A percentile compares a stretch with the other conserved stretches of the same genome.
Conservation (phyloP, 371 early-diverging fungal species). For the Encephalitozoon cuniculi region DNA sequence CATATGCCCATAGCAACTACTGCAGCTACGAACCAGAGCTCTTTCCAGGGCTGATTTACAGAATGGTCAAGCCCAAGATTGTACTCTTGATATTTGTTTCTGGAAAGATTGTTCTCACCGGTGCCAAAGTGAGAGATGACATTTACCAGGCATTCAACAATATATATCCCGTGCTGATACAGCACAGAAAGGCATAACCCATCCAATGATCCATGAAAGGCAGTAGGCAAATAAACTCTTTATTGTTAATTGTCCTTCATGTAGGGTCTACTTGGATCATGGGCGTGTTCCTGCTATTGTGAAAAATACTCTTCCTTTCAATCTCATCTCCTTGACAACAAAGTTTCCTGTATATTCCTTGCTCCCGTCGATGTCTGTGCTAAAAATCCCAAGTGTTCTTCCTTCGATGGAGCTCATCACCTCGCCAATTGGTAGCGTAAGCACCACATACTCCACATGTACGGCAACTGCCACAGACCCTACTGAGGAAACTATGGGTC, state of each 20-base stretch:
- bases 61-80: slow-evolving; percentile 99
- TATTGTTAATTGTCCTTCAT: not conserved
- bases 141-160: slow-evolving; percentile 98
- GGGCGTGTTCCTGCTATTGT: not conserved
- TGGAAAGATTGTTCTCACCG: slow-evolving; percentile 98
- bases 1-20: slow-evolving; percentile 89
- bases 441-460: not conserved
- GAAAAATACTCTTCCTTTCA: not conserved
- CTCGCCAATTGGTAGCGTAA: not conserved
- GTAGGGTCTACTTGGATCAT: not conserved
- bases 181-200: slow-evolving; percentile 60
- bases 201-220: not conserved
- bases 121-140: slow-evolving; percentile 94
- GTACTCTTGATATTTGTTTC: slow-evolving; percentile 97
- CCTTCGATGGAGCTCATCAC: not conserved
- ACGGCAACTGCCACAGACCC: slow-evolving; percentile 9
- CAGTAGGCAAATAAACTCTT: not conserved
- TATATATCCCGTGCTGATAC: slow-evolving; percentile 84
- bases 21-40: slow-evolving; percentile 98
- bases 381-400: not conserved
- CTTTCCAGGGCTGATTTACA: slow-evolving; percentile 98
- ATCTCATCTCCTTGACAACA: not conserved
- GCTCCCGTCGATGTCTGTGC: slow-evolving; percentile 3
- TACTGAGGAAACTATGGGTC: not conserved
- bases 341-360: slow-evolving; percentile 22